phyloP scores from a whole-genome alignment of 2,329 filamentous ascomycete species.

The Lasiodiplodia theobromae region DNA sequence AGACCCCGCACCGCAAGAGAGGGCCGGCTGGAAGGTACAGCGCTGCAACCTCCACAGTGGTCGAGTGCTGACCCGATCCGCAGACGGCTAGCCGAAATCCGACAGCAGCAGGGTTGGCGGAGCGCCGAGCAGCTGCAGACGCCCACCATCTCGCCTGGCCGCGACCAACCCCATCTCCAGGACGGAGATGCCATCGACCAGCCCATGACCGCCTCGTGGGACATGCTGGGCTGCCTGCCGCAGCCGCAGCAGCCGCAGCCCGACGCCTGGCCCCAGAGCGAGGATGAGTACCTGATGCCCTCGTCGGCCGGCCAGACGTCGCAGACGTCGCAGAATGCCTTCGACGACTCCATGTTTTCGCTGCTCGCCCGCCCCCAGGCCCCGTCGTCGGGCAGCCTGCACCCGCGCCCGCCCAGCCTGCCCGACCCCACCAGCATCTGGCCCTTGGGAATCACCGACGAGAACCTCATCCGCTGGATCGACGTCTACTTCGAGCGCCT shows the following conservation, averaged over 20 bases:
- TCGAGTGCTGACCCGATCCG: slow-evolving; percentile 11
- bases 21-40: slow-evolving; percentile 24
- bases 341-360: slow-evolving; percentile 17
- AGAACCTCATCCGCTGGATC: slow-evolving; percentile 47
- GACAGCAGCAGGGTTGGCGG: slow-evolving; percentile 23
- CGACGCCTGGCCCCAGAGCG: slow-evolving; percentile 11
- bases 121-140: slow-evolving; percentile 19
- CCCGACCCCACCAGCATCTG: slow-evolving; percentile 9
- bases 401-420: neutral
- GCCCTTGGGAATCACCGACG: slow-evolving; percentile 38
- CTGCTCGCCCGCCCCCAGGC: slow-evolving; percentile 1
- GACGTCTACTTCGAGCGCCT: slow-evolving; percentile 55
- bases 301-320: neutral
- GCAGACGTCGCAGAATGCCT: slow-evolving; percentile 1
- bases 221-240: slow-evolving; percentile 20
- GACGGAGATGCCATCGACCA: slow-evolving; percentile 8
- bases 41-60: neutral
- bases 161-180: neutral
- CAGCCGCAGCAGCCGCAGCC: neutral
- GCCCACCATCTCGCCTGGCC: slow-evolving; percentile 21
- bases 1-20: slow-evolving; percentile 21
- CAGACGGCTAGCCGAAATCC: slow-evolving; percentile 23
- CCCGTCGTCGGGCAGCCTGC: neutral
- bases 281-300: slow-evolving; percentile 22
- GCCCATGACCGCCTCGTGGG: slow-evolving; percentile 12